These are phyloP conservation scores for Wallemia mellicola DNA, from an alignment of 1,284 basidiomycete species.

Conservation along the genomic window DNA sequence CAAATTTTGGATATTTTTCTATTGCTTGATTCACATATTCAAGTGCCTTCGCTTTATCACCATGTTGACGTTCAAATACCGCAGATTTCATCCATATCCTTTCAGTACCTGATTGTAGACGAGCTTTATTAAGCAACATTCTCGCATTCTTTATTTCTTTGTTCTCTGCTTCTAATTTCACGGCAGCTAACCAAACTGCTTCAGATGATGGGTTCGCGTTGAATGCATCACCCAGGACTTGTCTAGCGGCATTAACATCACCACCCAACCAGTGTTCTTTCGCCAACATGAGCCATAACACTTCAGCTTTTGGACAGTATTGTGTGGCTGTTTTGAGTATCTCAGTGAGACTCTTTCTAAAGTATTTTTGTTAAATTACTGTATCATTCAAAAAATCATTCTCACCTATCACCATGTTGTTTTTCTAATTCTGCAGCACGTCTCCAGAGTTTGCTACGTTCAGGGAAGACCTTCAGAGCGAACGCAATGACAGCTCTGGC, in stretches of 20 bases:
- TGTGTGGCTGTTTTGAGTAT: constrained; percentile 55
- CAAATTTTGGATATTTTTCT: constrained; percentile 48
- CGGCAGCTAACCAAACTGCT: constrained; percentile 85
- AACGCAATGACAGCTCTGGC: constrained; percentile 68
- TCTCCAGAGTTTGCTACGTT: constrained; percentile 52
- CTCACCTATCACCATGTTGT: constrained; percentile 43
- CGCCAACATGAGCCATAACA: constrained; percentile 86
- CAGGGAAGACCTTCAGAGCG: constrained; percentile 69
- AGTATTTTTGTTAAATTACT: constrained; percentile 2
- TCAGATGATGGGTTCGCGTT: constrained; percentile 87
- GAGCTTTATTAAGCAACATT: constrained; percentile 57
- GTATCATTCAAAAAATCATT: constrained; percentile 5
- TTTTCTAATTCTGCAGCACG: constrained; percentile 77
- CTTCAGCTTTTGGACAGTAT: constrained; percentile 75
- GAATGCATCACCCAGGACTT: constrained; percentile 66
- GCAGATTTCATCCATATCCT: constrained; percentile 98
- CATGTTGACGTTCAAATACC: constrained; percentile 71
- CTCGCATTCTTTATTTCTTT: constrained; percentile 58
- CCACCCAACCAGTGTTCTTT: constrained; percentile 77
- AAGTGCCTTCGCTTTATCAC: constrained; percentile 39
- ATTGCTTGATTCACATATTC: constrained; percentile 43
- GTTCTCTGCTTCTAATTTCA: constrained; percentile 83
- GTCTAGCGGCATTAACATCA: constrained; percentile 58
- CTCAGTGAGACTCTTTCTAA: constrained; percentile 45
- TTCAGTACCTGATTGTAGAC: constrained; percentile 66